Conservation (phyloP, 306 rosid genomes). For the Cicer arietinum region DNA sequence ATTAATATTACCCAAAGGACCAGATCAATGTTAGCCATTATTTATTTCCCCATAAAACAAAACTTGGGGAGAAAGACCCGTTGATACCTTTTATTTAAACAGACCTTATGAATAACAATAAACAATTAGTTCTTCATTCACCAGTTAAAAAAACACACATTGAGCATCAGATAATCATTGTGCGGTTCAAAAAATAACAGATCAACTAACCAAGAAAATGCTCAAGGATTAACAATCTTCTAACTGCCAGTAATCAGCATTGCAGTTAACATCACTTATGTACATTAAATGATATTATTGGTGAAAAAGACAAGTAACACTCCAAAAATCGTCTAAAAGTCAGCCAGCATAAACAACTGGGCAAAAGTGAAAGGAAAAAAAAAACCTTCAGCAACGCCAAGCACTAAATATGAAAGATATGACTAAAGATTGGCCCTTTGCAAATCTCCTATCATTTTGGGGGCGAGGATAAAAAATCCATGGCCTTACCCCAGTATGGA, state of each 20-base stretch:
- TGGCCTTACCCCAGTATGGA: constrained; percentile 2
- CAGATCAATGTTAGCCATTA: not conserved
- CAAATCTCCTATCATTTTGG: constrained; percentile 20
- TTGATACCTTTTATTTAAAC: not conserved
- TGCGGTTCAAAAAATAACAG: constrained; percentile 1
- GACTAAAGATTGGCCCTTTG: constrained; percentile 12
- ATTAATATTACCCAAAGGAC: not conserved
- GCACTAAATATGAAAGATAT: constrained; percentile 35
- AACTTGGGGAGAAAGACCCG: not conserved
- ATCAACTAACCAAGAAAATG: not conserved
- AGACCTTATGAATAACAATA: not conserved
- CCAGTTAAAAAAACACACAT: not conserved
- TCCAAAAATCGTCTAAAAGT: constrained; percentile 23
- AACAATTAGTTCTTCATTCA: not conserved
- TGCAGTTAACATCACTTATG: constrained; percentile 8
- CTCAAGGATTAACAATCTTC: not conserved
- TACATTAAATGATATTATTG: constrained; percentile 46
- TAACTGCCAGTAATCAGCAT: constrained; percentile 4
- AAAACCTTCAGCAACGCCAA: constrained; percentile 6
- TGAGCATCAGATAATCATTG: not conserved
- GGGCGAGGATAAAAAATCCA: constrained; percentile 3
- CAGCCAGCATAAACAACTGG: constrained; percentile 41
- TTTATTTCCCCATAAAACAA: not conserved
- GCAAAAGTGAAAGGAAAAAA: constrained; percentile 25
- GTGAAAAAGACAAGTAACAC: constrained; percentile 22